A percentile compares a stretch with the other conserved stretches of the same genome.
phyloP scores from a whole-genome alignment of 2,329 filamentous ascomycete genomes.

The Stachybotrys chlorohalonatus region DNA sequence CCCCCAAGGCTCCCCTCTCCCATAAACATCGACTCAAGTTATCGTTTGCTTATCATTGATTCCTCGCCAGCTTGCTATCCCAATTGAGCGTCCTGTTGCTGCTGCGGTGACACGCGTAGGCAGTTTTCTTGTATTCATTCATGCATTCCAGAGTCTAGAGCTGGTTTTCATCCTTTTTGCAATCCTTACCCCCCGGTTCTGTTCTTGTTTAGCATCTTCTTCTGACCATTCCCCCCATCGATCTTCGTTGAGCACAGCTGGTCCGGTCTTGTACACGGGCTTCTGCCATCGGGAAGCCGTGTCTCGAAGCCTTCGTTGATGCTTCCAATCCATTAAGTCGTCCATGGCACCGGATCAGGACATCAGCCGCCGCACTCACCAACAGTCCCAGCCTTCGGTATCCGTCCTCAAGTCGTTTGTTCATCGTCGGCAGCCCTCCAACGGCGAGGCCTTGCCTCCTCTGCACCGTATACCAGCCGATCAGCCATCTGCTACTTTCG shows the following conservation, averaged over 20 bases:
- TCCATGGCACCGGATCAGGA: slow-evolving; percentile 10
- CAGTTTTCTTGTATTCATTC: background rate
- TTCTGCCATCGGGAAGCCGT: background rate
- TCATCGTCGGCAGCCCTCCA: slow-evolving; percentile 37
- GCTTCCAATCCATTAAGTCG: background rate
- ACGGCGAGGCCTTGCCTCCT: slow-evolving; percentile 22
- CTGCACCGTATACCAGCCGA: background rate
- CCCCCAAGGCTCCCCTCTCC: slow-evolving; percentile 3
- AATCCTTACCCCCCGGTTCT: background rate
- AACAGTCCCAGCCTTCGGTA: slow-evolving; percentile 39
- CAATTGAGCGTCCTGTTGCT: background rate
- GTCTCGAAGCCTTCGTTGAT: background rate
- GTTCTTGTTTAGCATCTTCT: no score
- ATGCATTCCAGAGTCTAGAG: background rate
- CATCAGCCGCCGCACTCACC: slow-evolving; percentile 16
- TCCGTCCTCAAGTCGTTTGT: slow-evolving; percentile 35
- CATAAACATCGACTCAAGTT: slow-evolving; percentile 15
- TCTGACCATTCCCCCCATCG: background rate
- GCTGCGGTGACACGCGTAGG: background rate
- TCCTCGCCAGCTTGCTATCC: background rate
- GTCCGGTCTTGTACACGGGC: background rate
- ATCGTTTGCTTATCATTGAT: background rate
- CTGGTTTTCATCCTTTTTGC: slow-evolving; percentile 6
- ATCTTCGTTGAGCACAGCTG: background rate
- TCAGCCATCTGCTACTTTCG: background rate